Base-by-base conservation (phyloP, 495 filamentous ascomycete genomes). In the Poronia punctata region DNA sequence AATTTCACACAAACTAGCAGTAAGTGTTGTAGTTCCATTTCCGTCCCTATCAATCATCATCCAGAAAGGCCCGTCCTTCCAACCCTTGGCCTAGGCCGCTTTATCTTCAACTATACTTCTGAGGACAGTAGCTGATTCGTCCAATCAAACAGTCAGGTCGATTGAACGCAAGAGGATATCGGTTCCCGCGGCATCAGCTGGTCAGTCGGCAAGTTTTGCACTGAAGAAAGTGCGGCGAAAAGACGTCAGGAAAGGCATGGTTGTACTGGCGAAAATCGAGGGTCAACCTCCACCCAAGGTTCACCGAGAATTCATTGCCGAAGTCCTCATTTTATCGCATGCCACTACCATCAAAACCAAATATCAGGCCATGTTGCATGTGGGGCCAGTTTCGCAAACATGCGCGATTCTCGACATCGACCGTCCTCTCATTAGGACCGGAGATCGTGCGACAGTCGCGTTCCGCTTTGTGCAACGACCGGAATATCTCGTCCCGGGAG, bases 311-410 rank as follows among this genome's bases (percentile, higher is more conserved):
- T 98, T 98, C 59, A 73, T 95, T 36, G 92, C 92, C 12, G 92
- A 98, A 67, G 92, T 97, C 3, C 74, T 98, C 5, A 98, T 98
- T 45, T 72, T 98, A 6, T 88, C 83, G 3, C 92, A 98, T 57
- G 92, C 92, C 1, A 98, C 92, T n/a, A 98, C 92, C 31, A 98
- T 98, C 62, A 92, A 93, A 59, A 88, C 86, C 5, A 89, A 89
- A 53, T 98, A 98, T 56, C 92, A 98, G 61, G 93, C 92, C 4
- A 98, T 98, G 92, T 74, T 98, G 15, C 92, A 98, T 53, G 92
- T 98, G 14, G 92, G 92, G 6, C 86, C 92, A 1, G 85, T 98
- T 37, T 87, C 82, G 40, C 92, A 98, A 63, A 98, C 92, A 0
- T 97, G 93, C 49, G 80, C 88, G 5, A 96, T 98, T 53, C 95